Evolutionary conservation across 495 filamentous ascomycete genomes (phyloP).

Genomic region (Aspergillus olivimuriae): DNA sequence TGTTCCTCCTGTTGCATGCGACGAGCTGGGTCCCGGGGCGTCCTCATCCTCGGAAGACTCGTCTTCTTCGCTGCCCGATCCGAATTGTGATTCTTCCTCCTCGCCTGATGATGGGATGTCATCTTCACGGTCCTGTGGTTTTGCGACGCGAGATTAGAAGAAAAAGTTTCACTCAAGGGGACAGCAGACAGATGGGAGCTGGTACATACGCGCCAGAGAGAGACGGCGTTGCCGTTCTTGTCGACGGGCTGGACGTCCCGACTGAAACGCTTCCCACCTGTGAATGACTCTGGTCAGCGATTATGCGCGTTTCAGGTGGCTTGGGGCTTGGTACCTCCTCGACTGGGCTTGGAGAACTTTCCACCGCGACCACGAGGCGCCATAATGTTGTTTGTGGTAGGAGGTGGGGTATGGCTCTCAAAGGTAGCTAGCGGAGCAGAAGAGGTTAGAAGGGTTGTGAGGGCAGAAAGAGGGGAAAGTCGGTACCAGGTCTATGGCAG

Average conservation of each 20-base stretch:
- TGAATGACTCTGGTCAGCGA: too few species aligned
- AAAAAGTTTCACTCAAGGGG: neutral
- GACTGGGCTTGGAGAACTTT: conserved; percentile 88
- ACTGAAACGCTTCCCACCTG: conserved; percentile 95
- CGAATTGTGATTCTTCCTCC: conserved; percentile 35
- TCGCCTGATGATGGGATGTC: conserved; percentile 33
- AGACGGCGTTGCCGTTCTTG: conserved; percentile 67
- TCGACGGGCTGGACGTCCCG: conserved; percentile 80
- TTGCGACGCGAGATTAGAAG: neutral
- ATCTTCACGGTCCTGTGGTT: conserved; percentile 45
- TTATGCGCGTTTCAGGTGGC: too few species aligned
- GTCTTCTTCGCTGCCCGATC: conserved; percentile 15
- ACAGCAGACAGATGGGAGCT: neutral
- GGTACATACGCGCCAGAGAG: conserved; percentile 68
- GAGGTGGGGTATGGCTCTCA: neutral
- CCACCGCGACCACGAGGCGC: conserved; percentile 66
- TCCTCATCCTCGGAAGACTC: conserved; percentile 38
- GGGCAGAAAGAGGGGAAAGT: neutral
- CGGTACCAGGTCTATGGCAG: too few species aligned
- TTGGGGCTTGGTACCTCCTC: conserved; percentile 60
- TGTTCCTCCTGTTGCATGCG: neutral
- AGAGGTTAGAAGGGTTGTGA: neutral
- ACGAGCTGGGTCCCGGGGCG: conserved; percentile 9
- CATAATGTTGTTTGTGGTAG: conserved; percentile 22
- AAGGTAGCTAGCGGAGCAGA: neutral